Evolutionary conservation across 345 rosid genomes (phyloP).

Genomic region (Moringa oleifera): DNA sequence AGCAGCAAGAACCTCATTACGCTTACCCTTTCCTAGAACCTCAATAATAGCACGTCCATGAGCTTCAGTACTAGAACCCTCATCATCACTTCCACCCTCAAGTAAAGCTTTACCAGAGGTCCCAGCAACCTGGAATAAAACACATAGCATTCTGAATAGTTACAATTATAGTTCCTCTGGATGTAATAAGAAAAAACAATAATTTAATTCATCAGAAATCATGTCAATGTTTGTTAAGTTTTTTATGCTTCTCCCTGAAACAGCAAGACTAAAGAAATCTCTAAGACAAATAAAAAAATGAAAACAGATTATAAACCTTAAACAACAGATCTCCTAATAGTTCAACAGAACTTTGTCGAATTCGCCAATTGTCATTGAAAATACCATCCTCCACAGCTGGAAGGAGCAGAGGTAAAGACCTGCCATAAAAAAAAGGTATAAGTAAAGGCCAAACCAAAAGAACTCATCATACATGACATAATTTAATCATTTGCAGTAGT

Average conservation of each 20-base stretch:
- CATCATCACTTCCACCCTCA: slow-evolving; percentile 99
- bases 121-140: slow-evolving; percentile 80
- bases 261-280: no score
- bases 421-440: slow-evolving; percentile 22
- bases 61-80: slow-evolving; percentile 98
- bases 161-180: background rate
- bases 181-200: background rate
- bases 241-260: background rate
- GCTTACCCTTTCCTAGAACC: slow-evolving; percentile 90
- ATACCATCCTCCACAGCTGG: slow-evolving; percentile 99
- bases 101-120: slow-evolving; percentile 97
- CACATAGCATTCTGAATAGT: background rate
- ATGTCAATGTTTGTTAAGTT: background rate
- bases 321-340: slow-evolving; percentile 92
- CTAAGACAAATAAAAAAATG: slow-evolving; percentile 3
- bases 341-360: slow-evolving; percentile 98
- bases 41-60: slow-evolving; percentile 99
- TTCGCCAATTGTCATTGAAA: slow-evolving; percentile 95
- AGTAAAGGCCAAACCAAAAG: background rate
- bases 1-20: slow-evolving; percentile 97
- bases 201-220: background rate
- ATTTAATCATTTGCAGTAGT: no score
- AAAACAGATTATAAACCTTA: slow-evolving; percentile 44
- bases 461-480: background rate
- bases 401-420: slow-evolving; percentile 95